Percentiles rank a stretch among this genome's conserved stretches.
These are phyloP conservation scores for Pythium volutum DNA, from an alignment of 352 stramenopile species.

Conservation along the genomic window DNA sequence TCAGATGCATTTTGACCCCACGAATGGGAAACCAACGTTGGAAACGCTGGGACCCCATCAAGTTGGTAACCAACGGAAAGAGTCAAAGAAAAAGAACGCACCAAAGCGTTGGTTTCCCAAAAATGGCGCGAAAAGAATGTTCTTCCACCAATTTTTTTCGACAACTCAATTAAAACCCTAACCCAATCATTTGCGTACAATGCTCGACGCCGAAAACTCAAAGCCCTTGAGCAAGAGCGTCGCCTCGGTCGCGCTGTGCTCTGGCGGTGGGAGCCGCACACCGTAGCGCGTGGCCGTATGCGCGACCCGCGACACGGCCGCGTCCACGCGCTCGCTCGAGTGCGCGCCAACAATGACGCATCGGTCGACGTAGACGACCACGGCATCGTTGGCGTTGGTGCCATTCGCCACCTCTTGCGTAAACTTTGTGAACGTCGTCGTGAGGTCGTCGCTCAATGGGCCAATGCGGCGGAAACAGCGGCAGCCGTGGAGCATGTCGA, in stretches of 20 bases:
- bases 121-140: too few relatives aligned
- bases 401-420: neutral
- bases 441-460: neutral
- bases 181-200: slow-evolving; percentile 10
- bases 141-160: neutral
- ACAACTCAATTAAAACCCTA: neutral
- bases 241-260: neutral
- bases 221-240: neutral
- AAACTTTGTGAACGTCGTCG: neutral
- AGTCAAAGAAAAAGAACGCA: too few relatives aligned
- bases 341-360: neutral
- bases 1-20: neutral
- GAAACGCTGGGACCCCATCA: too few relatives aligned
- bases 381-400: neutral
- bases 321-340: neutral
- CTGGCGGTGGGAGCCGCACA: neutral
- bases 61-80: too few relatives aligned
- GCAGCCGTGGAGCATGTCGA: slow-evolving; percentile 4
- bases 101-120: too few relatives aligned
- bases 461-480: neutral
- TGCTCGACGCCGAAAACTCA: neutral
- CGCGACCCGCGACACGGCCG: neutral
- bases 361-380: neutral
- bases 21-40: too few relatives aligned
- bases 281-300: neutral